Evolutionary conservation across 805 yeast species (phyloP), one percentile per base, ranked within the genome.

Genomic region (Candida golubevii): DNA sequence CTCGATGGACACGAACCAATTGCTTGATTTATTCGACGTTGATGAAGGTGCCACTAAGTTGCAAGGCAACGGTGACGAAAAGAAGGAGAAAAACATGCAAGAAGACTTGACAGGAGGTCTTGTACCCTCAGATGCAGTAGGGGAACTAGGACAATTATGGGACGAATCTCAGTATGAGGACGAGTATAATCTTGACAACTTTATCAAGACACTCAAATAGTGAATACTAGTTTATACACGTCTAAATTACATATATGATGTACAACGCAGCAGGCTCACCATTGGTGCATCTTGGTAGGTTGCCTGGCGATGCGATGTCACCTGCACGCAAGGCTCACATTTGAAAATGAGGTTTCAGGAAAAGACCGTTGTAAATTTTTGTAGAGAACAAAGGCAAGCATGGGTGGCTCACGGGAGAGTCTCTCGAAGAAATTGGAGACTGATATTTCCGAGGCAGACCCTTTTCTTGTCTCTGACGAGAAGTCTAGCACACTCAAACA

Each of bases 161-260:
- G 98, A 93, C 61, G 93, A 88, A 57, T 76, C 86, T 30, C 97
- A 93, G 65, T 93, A 93, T 59, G 96, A 90, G 52, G 99, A 93
- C 59, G 99, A 93, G 70, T 93, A 93, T 65, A 88, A 93, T 59
- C 78, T 93, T 66, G 97, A 91, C 63, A 80, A 85, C 42, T 93
- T 93, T 63, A 91, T 93, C 66, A 86, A 86, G 69, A 84, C 85
- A 26, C 75, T 88, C 49, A 77, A 77, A 53, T 78, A 54, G 35
- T 18, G 23, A 18, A 18, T 3, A 18, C 23, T 18, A 3, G 23
- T 18, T 18, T 18, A 18, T 18, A 18, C 23, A 18, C 23, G 23
- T 18, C 23, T 18, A 18, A 18, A 18, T 18, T 18, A 18, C 5
- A 5, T 18, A 18, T 18, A 18, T 18, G 23, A 18, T 3, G 23